Conservation (phyloP, 345 rosid genomes). For the Arabis alpina region DNA sequence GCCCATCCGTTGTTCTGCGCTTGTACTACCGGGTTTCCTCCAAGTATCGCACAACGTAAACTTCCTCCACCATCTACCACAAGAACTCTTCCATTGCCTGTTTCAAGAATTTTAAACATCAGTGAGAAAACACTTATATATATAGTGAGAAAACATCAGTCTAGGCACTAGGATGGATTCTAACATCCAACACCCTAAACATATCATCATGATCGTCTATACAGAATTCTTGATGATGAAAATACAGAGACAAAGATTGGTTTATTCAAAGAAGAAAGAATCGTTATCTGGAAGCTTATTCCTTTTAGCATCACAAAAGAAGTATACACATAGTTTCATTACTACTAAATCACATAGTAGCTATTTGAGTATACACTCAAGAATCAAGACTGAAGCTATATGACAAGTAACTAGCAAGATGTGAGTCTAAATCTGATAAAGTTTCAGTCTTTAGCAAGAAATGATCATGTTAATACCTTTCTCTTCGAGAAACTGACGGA, state of each 20-base stretch:
- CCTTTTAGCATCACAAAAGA: no score
- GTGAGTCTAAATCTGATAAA: not conserved
- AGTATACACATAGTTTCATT: no score
- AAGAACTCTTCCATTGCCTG: conserved; percentile 70
- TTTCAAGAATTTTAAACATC: not conserved
- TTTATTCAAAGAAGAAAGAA: no score
- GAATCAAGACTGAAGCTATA: not conserved
- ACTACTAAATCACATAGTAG: not conserved
- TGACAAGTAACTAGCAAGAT: not conserved
- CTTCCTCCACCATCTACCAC: conserved; percentile 87
- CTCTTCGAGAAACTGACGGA: conserved; percentile 85
- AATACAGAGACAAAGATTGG: no score
- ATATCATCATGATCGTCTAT: no score
- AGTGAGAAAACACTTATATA: no score
- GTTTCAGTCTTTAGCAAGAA: conserved; percentile 1
- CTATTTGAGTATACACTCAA: no score
- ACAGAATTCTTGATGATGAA: no score
- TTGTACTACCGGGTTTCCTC: conserved; percentile 85
- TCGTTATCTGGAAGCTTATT: no score
- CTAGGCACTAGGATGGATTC: not conserved
- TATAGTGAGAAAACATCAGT: no score
- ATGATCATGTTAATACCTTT: conserved; percentile 40
- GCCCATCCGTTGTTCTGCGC: conserved; percentile 93
- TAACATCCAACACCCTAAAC: no score
- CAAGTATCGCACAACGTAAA: conserved; percentile 70